Evolutionary conservation across 208 protist species (phyloP).

Genomic region (Leishmania turanica): DNA sequence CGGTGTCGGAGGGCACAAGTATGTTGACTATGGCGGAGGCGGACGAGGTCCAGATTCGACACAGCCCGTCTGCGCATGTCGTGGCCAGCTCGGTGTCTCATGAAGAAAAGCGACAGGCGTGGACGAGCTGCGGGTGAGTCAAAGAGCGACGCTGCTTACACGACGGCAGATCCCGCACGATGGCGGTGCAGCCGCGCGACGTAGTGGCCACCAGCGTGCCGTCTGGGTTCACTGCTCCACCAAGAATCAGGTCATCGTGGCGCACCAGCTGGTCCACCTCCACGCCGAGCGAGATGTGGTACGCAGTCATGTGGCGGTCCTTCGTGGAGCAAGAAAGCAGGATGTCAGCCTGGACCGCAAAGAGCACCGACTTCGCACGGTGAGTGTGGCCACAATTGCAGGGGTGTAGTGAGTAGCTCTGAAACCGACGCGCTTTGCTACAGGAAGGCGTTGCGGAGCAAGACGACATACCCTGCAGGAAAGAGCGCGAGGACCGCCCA

Average conservation of each 20-base stretch:
- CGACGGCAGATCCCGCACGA: slow-evolving; percentile 36
- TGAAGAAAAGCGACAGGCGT: slow-evolving; percentile 31
- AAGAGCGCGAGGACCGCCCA: neutral
- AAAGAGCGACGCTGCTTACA: slow-evolving; percentile 39
- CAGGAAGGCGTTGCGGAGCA: neutral
- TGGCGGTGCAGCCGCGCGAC: slow-evolving; percentile 28
- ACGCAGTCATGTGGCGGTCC: slow-evolving; percentile 17
- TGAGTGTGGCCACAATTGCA: slow-evolving; percentile 25
- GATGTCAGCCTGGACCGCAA: slow-evolving; percentile 14
- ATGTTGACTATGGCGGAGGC: slow-evolving; percentile 11
- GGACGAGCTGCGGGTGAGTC: slow-evolving; percentile 26
- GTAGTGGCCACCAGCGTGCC: slow-evolving; percentile 32
- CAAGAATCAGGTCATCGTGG: slow-evolving; percentile 30
- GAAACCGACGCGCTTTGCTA: neutral
- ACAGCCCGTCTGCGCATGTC: slow-evolving; percentile 34
- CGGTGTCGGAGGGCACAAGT: slow-evolving; percentile 16
- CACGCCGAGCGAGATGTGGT: slow-evolving; percentile 20
- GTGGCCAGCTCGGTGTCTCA: slow-evolving; percentile 23
- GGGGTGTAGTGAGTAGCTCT: slow-evolving; percentile 5
- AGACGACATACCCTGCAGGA: neutral
- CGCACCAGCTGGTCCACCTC: slow-evolving; percentile 29
- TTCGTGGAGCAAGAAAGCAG: slow-evolving; percentile 34
- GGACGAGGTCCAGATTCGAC: slow-evolving; percentile 31
- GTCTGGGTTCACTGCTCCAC: slow-evolving; percentile 27
- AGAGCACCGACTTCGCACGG: slow-evolving; percentile 24